Conservation (phyloP, 2,329 filamentous ascomycete genomes). For the Aureobasidium sp. region DNA sequence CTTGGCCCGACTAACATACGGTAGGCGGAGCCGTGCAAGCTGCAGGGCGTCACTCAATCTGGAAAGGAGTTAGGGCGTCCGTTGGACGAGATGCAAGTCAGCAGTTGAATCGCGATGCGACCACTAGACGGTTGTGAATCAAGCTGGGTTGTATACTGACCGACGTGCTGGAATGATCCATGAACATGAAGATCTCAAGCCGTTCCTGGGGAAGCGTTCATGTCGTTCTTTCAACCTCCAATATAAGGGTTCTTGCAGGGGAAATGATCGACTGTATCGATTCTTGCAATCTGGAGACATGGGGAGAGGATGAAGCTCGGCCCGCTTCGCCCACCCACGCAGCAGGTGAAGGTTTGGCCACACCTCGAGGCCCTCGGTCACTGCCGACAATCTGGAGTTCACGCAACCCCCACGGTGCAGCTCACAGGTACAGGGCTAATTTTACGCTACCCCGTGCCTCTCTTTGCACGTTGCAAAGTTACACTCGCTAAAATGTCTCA, state of each 20-base stretch:
- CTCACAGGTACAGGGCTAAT: not conserved
- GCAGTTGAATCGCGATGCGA: not conserved
- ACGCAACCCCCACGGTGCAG: not conserved
- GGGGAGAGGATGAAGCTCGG: not conserved
- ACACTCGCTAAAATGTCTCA: slow-evolving; percentile 4
- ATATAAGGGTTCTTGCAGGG: not conserved
- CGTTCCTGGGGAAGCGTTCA: not conserved
- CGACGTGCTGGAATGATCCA: not conserved
- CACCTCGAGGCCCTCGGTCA: not conserved
- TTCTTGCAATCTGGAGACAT: not conserved
- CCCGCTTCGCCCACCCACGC: not conserved
- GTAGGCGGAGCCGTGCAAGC: not conserved
- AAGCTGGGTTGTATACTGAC: not conserved
- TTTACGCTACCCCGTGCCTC: not conserved
- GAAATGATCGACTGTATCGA: not conserved
- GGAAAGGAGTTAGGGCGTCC: not conserved
- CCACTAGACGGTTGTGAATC: not conserved
- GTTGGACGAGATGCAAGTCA: not conserved
- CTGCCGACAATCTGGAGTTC: slow-evolving; percentile 6
- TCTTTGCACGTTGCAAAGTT: not conserved
- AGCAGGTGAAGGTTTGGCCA: not conserved
- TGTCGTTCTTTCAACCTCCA: not conserved
- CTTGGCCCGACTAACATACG: not conserved
- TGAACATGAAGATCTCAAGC: not conserved
- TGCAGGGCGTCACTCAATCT: not conserved